Conservation (phyloP, 805 yeast species). For the Myxozyma monticola region DNA sequence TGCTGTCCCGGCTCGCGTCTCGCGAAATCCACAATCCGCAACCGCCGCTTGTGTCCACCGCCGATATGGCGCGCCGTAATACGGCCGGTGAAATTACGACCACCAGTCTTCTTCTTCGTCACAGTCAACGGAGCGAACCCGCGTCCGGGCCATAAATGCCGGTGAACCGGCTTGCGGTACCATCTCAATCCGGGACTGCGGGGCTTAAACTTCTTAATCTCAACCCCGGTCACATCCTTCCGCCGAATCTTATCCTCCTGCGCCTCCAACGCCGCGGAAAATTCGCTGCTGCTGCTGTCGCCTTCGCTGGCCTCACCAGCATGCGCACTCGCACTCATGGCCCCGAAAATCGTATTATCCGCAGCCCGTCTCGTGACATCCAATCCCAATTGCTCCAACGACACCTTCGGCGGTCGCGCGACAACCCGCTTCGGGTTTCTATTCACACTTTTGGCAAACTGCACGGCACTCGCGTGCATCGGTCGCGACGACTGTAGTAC, state of each 20-base stretch:
- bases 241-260: conserved; percentile 5
- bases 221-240: conserved; percentile 1
- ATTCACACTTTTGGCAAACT: conserved; percentile 17
- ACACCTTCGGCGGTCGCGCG: neutral
- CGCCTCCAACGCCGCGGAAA: neutral
- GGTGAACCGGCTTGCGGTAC: conserved; percentile 84
- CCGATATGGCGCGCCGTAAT: conserved; percentile 94
- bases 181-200: conserved; percentile 44
- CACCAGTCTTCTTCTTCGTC: conserved; percentile 71
- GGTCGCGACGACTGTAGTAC: too few relatives aligned
- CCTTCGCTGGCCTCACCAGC: neutral
- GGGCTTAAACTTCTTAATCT: conserved; percentile 25
- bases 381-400: conserved; percentile 21
- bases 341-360: neutral
- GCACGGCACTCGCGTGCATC: conserved; percentile 20
- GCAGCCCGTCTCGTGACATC: conserved; percentile 5
- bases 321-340: neutral
- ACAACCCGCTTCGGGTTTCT: neutral
- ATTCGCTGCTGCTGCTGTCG: too few relatives aligned
- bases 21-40: conserved; percentile 75
- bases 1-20: conserved; percentile 71
- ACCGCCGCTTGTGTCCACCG: conserved; percentile 91
- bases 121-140: conserved; percentile 76
- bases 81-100: conserved; percentile 85
- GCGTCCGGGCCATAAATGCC: conserved; percentile 80